Evolutionary conservation across 108 stramenopile species (phyloP), one percentile per base, ranked within the genome.

Genomic region (Cyclotella kingstonii): DNA sequence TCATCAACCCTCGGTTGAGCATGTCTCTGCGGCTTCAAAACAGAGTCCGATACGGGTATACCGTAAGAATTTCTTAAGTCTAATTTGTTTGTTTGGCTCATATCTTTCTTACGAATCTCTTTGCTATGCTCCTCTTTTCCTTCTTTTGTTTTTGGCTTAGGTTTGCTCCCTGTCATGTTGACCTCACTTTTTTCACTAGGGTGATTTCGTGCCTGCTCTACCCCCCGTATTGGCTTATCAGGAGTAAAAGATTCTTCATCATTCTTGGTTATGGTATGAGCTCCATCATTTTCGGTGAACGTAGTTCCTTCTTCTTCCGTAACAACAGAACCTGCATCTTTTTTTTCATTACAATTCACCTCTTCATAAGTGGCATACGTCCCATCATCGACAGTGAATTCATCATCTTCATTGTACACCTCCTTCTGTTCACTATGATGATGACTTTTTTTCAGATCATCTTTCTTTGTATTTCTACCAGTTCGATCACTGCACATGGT

Each of bases 291-390:
- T 22, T 73, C 71, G 14, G 71, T 64, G 34, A 55, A 44, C 30
- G 59, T 25, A 8, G 63, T 64, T 6, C 51, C 56, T 5, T 73
- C 71, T 27, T 73, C 71, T 23, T 65, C 63, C 1, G 39, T 63
- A 15, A 33, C 70, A 5, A 55, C 23, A 1, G 66, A 68, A 27
- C n/a, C n/a, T n/a, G 25, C 23, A 12, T 63, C 60, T 30, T 75
- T 67, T 6, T 39, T 40, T 41, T 33, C 33, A 31, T 62, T 36
- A 0, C 47, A 28, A 51, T 60, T 54, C 9, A 30, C 23, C 18
- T 73, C 77, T 39, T 91, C 90, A 28, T 86, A 81, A 0, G 90
- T 86, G 11, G 81, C 86, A 55, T 86, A 91, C 26, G 90, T 88
- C 14, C 77, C 82, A 54, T 70, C 73, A 53, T 91, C 86, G 11